Base-by-base conservation (phyloP, 768 basidiomycete genomes). In the Tulasnella sp. region DNA sequence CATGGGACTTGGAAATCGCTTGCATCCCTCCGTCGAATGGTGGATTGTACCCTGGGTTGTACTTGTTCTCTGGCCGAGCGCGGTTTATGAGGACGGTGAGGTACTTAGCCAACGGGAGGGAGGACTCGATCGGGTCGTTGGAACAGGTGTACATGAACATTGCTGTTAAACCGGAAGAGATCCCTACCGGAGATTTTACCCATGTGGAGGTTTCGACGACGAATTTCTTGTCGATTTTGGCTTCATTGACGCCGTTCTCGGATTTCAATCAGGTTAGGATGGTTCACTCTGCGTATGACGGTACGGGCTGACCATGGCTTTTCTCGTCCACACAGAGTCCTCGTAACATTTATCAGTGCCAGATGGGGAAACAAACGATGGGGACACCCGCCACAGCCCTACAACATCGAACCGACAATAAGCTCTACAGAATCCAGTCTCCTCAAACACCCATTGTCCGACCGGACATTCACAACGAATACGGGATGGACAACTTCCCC, bases 311-410 rank as follows among this genome's bases (percentile, higher is more conserved):
- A 31, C n/a, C 75, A 80, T 83, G 31, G 77, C 82, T 39, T 31
- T 16, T 40, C 75, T 34, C 40, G 6, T 78, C 38, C 39, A 40
- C 16, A 21, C 82, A 95, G 92, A 93, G 92, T 86, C 94, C 94
- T 38, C 91, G 94, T 83, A 96, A 96, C 83, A 96, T 96, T 78
- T 96, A 96, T 83, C 94, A 97, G 84, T 98, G 96, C 85, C 95
- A 95, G 89, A 99, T 99, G 98, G 96, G 97, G 85, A 99, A 99
- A 88, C 98, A 99, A 91, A 94, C 95, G 2, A 99, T 99, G 98
- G 98, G 98, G 38, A 99, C 98, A 27, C 97, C 98, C 1, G 92
- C 96, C 42, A 98, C 97, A 2, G 93, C 96, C 7, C 85, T 99
- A 56, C 90, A 90, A 82, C 95, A 96, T 83, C 90, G 98, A 80